Conservation (phyloP, 805 yeast species). For the Hanseniaspora nectarophila region DNA sequence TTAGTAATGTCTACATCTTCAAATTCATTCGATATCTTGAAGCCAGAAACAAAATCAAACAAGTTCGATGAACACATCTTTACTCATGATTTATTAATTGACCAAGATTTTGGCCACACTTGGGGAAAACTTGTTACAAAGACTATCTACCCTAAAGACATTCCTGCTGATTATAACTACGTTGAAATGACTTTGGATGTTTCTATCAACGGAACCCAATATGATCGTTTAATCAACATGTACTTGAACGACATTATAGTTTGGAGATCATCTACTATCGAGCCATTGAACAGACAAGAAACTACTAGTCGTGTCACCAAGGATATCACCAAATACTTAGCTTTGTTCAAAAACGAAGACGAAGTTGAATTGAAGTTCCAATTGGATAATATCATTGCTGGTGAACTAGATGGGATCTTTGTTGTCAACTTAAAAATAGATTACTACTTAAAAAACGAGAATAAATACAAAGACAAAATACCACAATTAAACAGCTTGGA, state of each 20-base stretch:
- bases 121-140: slow-evolving; percentile 47
- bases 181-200: slow-evolving; percentile 45
- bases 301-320: slow-evolving; percentile 43
- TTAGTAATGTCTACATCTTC: not conserved
- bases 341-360: slow-evolving; percentile 34
- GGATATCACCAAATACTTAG: slow-evolving; percentile 49
- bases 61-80: slow-evolving; percentile 24
- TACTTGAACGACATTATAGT: slow-evolving; percentile 51
- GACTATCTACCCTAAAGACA: slow-evolving; percentile 36
- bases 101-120: slow-evolving; percentile 43
- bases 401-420: slow-evolving; percentile 49
- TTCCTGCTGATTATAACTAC: slow-evolving; percentile 35
- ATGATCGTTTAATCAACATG: slow-evolving; percentile 54
- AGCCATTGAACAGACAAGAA: slow-evolving; percentile 42
- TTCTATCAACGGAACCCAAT: slow-evolving; percentile 47
- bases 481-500: slow-evolving; percentile 14
- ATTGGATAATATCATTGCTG: slow-evolving; percentile 51
- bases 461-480: slow-evolving; percentile 17
- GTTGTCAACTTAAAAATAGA: slow-evolving; percentile 39
- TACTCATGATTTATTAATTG: slow-evolving; percentile 31
- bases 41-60: slow-evolving; percentile 4
- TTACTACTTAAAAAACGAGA: slow-evolving; percentile 25
- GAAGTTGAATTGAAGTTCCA: slow-evolving; percentile 40
- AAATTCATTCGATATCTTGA: slow-evolving; percentile 9
- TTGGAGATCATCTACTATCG: slow-evolving; percentile 80